Evolutionary conservation across 2,329 filamentous ascomycete genomes (phyloP).

Genomic region (Pseudogymnoascus sp.): DNA sequence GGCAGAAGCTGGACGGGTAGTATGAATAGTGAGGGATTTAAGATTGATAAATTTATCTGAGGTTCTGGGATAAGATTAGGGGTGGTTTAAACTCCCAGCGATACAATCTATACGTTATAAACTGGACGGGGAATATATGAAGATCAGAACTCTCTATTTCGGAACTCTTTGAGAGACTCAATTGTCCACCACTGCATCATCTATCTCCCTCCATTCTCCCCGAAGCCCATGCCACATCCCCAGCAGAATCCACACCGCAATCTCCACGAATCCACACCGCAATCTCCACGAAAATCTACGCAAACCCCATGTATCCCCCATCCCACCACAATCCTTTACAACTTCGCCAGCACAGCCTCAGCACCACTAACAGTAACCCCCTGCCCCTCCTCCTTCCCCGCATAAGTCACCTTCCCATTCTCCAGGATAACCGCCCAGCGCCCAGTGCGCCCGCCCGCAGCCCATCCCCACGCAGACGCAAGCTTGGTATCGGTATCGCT

Average conservation of each 20-base stretch:
- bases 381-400: conserved; percentile 47
- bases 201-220: background rate
- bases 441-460: conserved; percentile 49
- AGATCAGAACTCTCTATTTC: background rate
- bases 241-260: too few species aligned
- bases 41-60: background rate
- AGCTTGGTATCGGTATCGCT: conserved; percentile 56
- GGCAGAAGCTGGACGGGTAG: background rate
- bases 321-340: too few species aligned
- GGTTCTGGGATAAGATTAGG: background rate
- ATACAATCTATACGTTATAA: background rate
- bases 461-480: conserved; percentile 58
- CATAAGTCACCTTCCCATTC: conserved; percentile 59
- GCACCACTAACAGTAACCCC: conserved; percentile 25
- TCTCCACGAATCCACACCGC: too few species aligned
- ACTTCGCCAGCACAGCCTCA: conserved; percentile 22
- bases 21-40: background rate
- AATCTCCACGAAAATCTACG: background rate
- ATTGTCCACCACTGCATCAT: background rate
- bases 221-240: too few species aligned
- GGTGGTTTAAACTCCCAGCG: background rate
- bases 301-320: background rate
- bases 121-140: background rate
- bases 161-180: background rate
- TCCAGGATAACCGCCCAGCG: conserved; percentile 61